A percentile compares a stretch with the other conserved stretches of the same genome.
Conservation (phyloP, 306 rosid species). For the Geum urbanum region DNA sequence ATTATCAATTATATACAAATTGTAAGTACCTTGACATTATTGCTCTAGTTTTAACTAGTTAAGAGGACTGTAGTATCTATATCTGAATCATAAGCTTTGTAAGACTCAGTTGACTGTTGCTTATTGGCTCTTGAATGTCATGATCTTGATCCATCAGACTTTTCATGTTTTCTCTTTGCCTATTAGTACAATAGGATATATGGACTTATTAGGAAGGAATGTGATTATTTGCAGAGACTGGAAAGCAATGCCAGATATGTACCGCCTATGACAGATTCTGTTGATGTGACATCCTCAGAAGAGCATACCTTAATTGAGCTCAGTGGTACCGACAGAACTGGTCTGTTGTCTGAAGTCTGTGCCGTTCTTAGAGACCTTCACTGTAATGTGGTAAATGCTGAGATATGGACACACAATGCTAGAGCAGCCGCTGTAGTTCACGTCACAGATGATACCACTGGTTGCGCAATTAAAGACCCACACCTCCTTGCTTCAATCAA, state of each 20-base stretch:
- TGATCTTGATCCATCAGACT: neutral
- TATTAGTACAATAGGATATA: neutral
- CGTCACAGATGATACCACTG: constrained; percentile 68
- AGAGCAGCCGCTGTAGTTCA: constrained; percentile 93
- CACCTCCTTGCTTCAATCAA: constrained; percentile 57
- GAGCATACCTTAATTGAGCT: constrained; percentile 93
- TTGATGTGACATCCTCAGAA: constrained; percentile 82
- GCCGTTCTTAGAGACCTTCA: constrained; percentile 89
- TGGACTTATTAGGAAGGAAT: neutral
- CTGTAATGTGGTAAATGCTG: constrained; percentile 83
- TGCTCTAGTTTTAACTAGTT: neutral
- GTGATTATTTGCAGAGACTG: constrained; percentile 54
- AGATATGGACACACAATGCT: constrained; percentile 93
- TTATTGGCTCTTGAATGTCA: neutral
- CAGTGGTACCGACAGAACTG: constrained; percentile 88
- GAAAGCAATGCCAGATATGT: constrained; percentile 67
- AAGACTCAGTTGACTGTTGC: neutral
- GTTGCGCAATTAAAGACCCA: constrained; percentile 63
- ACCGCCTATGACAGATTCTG: constrained; percentile 71
- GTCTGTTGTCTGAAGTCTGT: constrained; percentile 88
- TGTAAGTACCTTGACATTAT: constrained; percentile 38
- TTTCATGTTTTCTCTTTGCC: neutral
- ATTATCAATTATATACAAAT: constrained; percentile 69
- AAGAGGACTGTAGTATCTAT: neutral
- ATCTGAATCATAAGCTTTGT: neutral